Evolutionary conservation across 208 protist species (phyloP).

Genomic region (Leishmania tropica): DNA sequence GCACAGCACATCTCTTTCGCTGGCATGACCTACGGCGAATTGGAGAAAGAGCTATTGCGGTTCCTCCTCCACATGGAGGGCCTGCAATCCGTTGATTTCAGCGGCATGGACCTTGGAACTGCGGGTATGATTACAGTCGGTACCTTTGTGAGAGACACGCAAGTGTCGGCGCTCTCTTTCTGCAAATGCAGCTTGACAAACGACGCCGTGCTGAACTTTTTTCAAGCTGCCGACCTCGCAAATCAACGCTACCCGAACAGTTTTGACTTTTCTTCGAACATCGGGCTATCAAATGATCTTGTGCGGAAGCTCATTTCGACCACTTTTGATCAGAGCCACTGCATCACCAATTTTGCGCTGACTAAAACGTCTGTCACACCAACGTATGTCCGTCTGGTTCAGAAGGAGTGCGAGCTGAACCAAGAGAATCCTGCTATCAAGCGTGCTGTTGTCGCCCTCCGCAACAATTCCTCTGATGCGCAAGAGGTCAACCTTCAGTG

Average conservation of each 20-base stretch:
- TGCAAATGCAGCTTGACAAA: slow-evolving; percentile 55
- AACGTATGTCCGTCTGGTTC: slow-evolving; percentile 33
- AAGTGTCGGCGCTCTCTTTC: slow-evolving; percentile 43
- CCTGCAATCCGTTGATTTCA: slow-evolving; percentile 61
- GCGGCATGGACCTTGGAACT: slow-evolving; percentile 46
- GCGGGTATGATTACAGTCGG: slow-evolving; percentile 47
- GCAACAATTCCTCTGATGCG: slow-evolving; percentile 47
- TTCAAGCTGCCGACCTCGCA: slow-evolving; percentile 48
- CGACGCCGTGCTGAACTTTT: slow-evolving; percentile 51
- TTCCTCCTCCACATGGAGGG: slow-evolving; percentile 49
- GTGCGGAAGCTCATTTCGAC: slow-evolving; percentile 38
- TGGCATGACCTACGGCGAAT: slow-evolving; percentile 48
- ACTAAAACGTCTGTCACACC: slow-evolving; percentile 61
- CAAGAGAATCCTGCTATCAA: slow-evolving; percentile 72
- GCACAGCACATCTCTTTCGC: slow-evolving; percentile 51
- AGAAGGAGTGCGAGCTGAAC: slow-evolving; percentile 81
- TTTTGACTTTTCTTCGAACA: slow-evolving; percentile 68
- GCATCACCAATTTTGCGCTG: slow-evolving; percentile 60
- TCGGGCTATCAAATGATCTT: slow-evolving; percentile 58
- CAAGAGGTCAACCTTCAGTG: slow-evolving; percentile 81
- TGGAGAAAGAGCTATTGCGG: slow-evolving; percentile 61
- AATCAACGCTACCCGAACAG: slow-evolving; percentile 43
- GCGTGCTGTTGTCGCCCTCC: slow-evolving; percentile 53
- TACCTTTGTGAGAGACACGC: slow-evolving; percentile 51
- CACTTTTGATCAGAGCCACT: slow-evolving; percentile 67